Conservation (phyloP, 306 rosid species). For the Pterocarpus santalinus region DNA sequence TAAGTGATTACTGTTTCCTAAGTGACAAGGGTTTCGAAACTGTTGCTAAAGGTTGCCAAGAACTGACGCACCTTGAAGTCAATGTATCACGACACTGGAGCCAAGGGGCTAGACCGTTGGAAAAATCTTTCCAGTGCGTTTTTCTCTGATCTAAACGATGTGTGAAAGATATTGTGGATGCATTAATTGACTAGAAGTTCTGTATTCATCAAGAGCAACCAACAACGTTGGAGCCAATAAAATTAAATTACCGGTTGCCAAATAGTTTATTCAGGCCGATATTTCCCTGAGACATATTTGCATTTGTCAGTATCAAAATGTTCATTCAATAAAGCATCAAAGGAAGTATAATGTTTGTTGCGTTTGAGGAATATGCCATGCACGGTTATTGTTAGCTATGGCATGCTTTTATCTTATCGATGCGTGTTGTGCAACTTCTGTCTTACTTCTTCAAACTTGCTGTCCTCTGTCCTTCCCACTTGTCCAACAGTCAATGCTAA, state of each 20-base stretch:
- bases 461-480: slow-evolving; percentile 66
- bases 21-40: slow-evolving; percentile 81
- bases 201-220: neutral
- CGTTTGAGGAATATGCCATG: slow-evolving; percentile 20
- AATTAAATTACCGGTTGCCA: neutral
- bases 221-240: neutral
- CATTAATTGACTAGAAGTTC: neutral
- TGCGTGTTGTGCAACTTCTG: neutral
- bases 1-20: slow-evolving; percentile 79
- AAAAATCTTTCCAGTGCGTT: slow-evolving; percentile 70
- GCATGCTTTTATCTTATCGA: neutral
- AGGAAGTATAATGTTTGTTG: neutral
- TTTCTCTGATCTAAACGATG: slow-evolving; percentile 38
- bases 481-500: slow-evolving; percentile 60
- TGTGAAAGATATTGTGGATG: neutral
- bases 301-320: neutral
- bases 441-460: slow-evolving; percentile 26
- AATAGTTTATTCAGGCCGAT: neutral
- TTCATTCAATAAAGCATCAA: neutral
- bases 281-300: neutral
- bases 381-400: neutral
- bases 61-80: slow-evolving; percentile 79
- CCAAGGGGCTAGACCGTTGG: slow-evolving; percentile 73
- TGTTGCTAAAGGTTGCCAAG: slow-evolving; percentile 79
- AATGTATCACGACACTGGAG: slow-evolving; percentile 85